A percentile compares a stretch with the other conserved stretches of the same genome.
Evolutionary conservation across 163 green algal genomes (phyloP).

Genomic region (Volvox carteri): DNA sequence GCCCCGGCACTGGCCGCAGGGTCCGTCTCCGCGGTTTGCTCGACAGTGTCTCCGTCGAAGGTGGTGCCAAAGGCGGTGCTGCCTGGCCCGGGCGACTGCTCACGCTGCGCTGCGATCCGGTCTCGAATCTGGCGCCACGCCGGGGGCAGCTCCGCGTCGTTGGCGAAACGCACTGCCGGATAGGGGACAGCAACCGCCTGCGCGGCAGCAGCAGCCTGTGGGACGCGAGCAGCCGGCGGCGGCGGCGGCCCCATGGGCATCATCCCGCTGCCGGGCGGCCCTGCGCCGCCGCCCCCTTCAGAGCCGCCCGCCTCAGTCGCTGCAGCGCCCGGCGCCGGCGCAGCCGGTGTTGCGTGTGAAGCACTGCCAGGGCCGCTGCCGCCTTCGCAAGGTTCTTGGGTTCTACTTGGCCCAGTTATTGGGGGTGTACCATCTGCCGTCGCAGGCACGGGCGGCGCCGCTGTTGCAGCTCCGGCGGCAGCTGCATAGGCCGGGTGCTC

Average conservation of each 20-base stretch:
- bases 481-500: constrained; percentile 35
- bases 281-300: background rate
- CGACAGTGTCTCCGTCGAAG: constrained; percentile 32
- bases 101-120: constrained; percentile 25
- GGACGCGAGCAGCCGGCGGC: background rate
- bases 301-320: background rate
- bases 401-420: no score
- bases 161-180: constrained; percentile 26
- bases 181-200: background rate
- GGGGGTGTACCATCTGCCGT: background rate
- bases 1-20: constrained; percentile 21
- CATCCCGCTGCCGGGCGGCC: background rate
- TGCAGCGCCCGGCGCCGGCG: background rate
- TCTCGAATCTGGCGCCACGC: constrained; percentile 34
- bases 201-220: background rate
- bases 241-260: background rate
- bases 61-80: constrained; percentile 39
- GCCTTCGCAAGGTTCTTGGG: no score
- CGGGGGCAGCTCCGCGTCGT: constrained; percentile 13
- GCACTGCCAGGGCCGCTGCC: no score
- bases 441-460: background rate
- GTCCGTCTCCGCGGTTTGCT: constrained; percentile 57
- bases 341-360: no score
- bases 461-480: background rate
- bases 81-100: constrained; percentile 26